Conservation (phyloP, 2,329 filamentous ascomycete genomes). For the Stagonosporopsis tanaceti region DNA sequence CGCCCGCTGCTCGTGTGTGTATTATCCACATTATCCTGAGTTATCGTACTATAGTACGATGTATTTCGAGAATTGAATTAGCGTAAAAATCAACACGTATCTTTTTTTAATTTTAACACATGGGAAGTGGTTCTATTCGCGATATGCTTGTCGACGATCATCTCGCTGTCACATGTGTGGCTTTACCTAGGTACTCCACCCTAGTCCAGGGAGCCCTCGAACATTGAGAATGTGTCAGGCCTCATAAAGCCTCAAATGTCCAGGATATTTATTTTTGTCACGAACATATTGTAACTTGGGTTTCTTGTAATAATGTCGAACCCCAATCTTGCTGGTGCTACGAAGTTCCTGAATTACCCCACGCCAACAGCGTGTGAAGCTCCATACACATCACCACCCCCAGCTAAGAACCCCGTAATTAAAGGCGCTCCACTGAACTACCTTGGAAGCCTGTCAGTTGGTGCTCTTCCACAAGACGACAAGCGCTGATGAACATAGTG, state of each 20-base stretch:
- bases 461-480: slow-evolving; percentile 5
- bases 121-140: neutral
- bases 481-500: slow-evolving; percentile 52
- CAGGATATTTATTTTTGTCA: neutral
- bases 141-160: neutral
- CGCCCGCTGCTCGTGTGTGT: slow-evolving; percentile 5
- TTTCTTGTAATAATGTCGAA: slow-evolving; percentile 31
- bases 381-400: slow-evolving; percentile 45
- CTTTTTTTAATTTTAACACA: neutral
- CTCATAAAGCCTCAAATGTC: neutral
- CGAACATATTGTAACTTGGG: neutral
- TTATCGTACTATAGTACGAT: slow-evolving; percentile 11
- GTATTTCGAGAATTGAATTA: slow-evolving; percentile 5
- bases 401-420: slow-evolving; percentile 71
- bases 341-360: slow-evolving; percentile 48
- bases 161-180: slow-evolving; percentile 9
- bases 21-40: slow-evolving; percentile 13
- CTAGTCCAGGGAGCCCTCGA: neutral
- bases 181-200: slow-evolving; percentile 1
- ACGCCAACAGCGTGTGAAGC: slow-evolving; percentile 40
- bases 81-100: neutral
- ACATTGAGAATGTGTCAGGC: neutral
- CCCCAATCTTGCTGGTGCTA: slow-evolving; percentile 19
- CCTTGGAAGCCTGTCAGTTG: slow-evolving; percentile 66
- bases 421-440: slow-evolving; percentile 70